A percentile compares a stretch with the other conserved stretches of the same genome.
Evolutionary conservation across 257 asterid genomes (phyloP).

Genomic region (Hygrophila difformis): DNA sequence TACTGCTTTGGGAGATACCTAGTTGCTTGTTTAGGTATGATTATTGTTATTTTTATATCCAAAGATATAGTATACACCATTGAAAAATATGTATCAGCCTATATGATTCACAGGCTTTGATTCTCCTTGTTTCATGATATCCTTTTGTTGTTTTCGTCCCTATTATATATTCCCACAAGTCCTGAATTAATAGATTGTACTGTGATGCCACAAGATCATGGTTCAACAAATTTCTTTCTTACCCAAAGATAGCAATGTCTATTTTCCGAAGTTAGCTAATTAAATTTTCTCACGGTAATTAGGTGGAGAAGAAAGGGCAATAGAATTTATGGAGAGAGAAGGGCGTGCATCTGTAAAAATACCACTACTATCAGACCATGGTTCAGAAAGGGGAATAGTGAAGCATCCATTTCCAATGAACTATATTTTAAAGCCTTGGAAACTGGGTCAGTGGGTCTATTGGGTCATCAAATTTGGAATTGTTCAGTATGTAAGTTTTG

Average conservation of each 20-base stretch:
- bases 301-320: constrained; percentile 92
- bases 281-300: constrained; percentile 19
- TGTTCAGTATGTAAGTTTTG: constrained; percentile 88
- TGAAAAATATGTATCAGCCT: neutral
- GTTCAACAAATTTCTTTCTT: no score
- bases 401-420: constrained; percentile 89
- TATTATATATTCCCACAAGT: no score
- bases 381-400: constrained; percentile 67
- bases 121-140: no score
- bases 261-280: constrained; percentile 6
- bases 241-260: neutral
- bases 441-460: constrained; percentile 81
- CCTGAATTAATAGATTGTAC: no score
- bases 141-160: no score
- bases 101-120: no score
- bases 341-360: constrained; percentile 64
- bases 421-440: constrained; percentile 80
- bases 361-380: constrained; percentile 76
- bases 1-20: constrained; percentile 99
- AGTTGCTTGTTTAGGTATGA: constrained; percentile 88
- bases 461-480: constrained; percentile 93
- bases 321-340: constrained; percentile 86
- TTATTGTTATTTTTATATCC: constrained; percentile 11
- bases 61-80: neutral
- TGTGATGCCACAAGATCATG: no score